phyloP scores from a whole-genome alignment of 441 rosid species.

The Populus hybrid region DNA sequence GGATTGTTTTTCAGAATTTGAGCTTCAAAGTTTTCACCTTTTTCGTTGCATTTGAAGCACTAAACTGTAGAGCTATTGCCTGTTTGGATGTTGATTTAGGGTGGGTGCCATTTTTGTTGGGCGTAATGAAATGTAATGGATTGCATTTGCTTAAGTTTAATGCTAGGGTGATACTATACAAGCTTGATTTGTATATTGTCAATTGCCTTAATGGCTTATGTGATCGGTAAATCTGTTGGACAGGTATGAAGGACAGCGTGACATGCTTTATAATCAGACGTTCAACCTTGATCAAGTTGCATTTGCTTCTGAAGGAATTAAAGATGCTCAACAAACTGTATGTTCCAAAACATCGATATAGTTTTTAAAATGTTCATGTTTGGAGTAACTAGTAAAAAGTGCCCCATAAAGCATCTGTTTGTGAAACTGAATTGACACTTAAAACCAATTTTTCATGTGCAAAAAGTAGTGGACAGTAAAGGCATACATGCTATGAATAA shows the following conservation, averaged over 20 bases:
- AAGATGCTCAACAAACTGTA: slow-evolving; percentile 99
- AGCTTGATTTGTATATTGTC: not conserved
- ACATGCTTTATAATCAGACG: slow-evolving; percentile 94
- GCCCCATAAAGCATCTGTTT: not conserved
- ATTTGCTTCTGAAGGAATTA: slow-evolving; percentile 88
- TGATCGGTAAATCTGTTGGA: slow-evolving; percentile 35
- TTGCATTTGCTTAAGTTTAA: not conserved
- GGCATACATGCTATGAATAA: not conserved
- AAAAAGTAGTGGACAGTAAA: not conserved
- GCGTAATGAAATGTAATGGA: too few species aligned
- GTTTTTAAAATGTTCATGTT: not conserved
- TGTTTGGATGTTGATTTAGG: too few species aligned
- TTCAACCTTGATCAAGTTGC: slow-evolving; percentile 98
- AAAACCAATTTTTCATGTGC: too few species aligned
- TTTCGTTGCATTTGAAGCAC: too few species aligned
- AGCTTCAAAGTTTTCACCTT: not conserved
- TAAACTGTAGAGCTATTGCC: too few species aligned
- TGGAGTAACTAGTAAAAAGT: not conserved
- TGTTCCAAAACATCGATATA: slow-evolving; percentile 18
- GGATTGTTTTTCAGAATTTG: not conserved
- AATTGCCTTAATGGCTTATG: slow-evolving; percentile 1
- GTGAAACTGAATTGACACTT: too few species aligned
- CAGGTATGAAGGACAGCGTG: slow-evolving; percentile 38
- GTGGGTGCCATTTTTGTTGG: too few species aligned
- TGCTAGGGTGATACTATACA: not conserved